Evolutionary conservation across 805 yeast genomes (phyloP).

Genomic region (Ascoidea tarda): DNA sequence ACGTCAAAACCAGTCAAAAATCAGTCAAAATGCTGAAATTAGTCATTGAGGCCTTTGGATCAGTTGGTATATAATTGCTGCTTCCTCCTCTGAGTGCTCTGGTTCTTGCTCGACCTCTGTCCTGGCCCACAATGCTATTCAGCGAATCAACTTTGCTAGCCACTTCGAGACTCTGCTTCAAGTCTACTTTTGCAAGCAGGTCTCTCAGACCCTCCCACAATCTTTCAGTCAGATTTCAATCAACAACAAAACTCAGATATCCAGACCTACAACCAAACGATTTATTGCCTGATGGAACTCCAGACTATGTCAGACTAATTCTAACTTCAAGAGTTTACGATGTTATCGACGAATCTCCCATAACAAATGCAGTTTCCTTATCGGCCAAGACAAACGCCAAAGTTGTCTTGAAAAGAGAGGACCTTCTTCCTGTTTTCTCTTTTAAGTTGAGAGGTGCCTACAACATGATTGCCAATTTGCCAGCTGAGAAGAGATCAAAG

Average conservation of each 20-base stretch:
- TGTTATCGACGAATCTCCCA: constrained; percentile 83
- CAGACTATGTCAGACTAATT: constrained; percentile 89
- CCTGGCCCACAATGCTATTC: too few relatives aligned
- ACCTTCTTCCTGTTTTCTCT: constrained; percentile 85
- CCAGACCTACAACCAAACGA: constrained; percentile 23
- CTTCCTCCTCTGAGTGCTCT: too few relatives aligned
- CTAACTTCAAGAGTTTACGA: constrained; percentile 91
- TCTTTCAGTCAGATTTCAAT: not conserved
- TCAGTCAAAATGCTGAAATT: too few relatives aligned
- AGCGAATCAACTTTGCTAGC: too few relatives aligned
- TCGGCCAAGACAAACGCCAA: constrained; percentile 66
- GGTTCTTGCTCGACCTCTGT: too few relatives aligned
- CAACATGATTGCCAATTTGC: constrained; percentile 84
- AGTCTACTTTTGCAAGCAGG: too few relatives aligned
- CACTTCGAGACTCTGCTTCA: too few relatives aligned
- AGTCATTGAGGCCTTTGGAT: too few relatives aligned
- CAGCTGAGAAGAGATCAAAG: constrained; percentile 38
- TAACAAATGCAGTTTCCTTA: constrained; percentile 59
- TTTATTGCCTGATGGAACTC: constrained; percentile 45
- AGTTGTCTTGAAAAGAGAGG: constrained; percentile 79
- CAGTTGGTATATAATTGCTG: too few relatives aligned
- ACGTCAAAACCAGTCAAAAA: too few relatives aligned
- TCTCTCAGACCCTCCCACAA: too few relatives aligned
- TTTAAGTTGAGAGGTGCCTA: constrained; percentile 97
- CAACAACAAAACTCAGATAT: constrained; percentile 7